These are phyloP conservation scores for Penicillium aurantiogriseum DNA, from an alignment of 2,329 filamentous ascomycete genomes.

Conservation along the genomic window DNA sequence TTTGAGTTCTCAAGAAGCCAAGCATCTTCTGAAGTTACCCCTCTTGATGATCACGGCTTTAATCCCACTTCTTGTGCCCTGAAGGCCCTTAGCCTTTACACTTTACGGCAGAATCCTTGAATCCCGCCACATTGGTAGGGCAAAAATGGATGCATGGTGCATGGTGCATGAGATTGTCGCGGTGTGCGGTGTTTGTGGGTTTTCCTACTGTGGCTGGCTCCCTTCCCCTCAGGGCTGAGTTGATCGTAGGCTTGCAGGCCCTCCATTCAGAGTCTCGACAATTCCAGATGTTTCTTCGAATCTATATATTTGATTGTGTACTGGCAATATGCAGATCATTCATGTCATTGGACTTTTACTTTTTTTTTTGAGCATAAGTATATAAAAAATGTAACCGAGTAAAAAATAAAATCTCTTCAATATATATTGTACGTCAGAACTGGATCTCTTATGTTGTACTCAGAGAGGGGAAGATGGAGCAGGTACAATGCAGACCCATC, in stretches of 20 bases:
- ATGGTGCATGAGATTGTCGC: conserved; percentile 4
- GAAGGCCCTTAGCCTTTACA: background rate
- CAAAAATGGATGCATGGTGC: background rate
- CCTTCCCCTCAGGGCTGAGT: background rate
- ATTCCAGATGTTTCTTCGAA: background rate
- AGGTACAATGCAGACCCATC: background rate
- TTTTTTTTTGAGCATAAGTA: too few species aligned
- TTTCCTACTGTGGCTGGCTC: background rate
- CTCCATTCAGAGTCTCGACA: background rate
- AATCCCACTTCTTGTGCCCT: background rate
- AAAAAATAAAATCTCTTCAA: background rate
- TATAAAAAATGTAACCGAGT: too few species aligned
- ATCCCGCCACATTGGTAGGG: conserved; percentile 11
- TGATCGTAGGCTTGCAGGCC: background rate
- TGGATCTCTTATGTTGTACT: background rate
- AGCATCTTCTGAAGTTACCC: background rate
- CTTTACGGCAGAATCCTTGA: background rate
- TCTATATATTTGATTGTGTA: background rate
- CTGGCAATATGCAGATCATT: background rate
- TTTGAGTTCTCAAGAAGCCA: background rate
- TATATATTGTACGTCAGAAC: background rate
- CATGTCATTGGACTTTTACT: background rate
- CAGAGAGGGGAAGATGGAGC: background rate
- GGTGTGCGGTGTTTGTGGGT: background rate
- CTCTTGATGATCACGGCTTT: background rate